Conservation (phyloP, 2,329 filamentous ascomycete genomes). For the Alternaria sp. region DNA sequence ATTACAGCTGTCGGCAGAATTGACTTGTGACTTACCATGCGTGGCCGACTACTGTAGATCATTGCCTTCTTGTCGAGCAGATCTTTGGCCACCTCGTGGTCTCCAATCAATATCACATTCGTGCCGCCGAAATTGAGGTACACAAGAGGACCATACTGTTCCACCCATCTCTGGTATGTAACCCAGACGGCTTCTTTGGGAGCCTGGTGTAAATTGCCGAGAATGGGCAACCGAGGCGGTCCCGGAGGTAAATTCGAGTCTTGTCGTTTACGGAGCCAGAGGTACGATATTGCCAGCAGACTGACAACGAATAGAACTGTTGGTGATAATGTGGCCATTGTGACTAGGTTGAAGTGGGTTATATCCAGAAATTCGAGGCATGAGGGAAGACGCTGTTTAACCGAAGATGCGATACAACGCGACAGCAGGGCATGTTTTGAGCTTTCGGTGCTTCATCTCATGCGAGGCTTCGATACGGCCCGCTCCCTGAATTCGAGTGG, state of each 20-base stretch:
- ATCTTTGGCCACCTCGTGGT: slow-evolving; percentile 56
- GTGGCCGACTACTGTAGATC: slow-evolving; percentile 54
- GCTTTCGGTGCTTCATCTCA: background rate
- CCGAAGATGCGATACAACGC: background rate
- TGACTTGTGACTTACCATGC: slow-evolving; percentile 47
- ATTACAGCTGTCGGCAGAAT: background rate
- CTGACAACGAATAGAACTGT: background rate
- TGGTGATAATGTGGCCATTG: background rate
- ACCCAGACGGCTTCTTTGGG: slow-evolving; percentile 28
- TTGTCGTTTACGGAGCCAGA: background rate
- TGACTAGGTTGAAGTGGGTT: background rate
- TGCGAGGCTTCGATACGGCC: background rate
- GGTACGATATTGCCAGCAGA: background rate
- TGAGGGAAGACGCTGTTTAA: background rate
- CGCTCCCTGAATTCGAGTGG: background rate
- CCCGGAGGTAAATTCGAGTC: slow-evolving; percentile 30
- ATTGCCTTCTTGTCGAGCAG: slow-evolving; percentile 60
- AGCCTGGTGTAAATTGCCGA: slow-evolving; percentile 45
- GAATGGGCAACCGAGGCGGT: slow-evolving; percentile 35
- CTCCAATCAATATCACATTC: slow-evolving; percentile 52
- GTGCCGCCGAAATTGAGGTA: slow-evolving; percentile 38
- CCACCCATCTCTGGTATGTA: slow-evolving; percentile 40
- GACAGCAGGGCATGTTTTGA: background rate
- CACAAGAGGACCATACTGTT: slow-evolving; percentile 46
- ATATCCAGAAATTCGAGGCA: background rate